phyloP scores from a whole-genome alignment of 2,329 filamentous ascomycete species.

The Trichophaea hybrida region DNA sequence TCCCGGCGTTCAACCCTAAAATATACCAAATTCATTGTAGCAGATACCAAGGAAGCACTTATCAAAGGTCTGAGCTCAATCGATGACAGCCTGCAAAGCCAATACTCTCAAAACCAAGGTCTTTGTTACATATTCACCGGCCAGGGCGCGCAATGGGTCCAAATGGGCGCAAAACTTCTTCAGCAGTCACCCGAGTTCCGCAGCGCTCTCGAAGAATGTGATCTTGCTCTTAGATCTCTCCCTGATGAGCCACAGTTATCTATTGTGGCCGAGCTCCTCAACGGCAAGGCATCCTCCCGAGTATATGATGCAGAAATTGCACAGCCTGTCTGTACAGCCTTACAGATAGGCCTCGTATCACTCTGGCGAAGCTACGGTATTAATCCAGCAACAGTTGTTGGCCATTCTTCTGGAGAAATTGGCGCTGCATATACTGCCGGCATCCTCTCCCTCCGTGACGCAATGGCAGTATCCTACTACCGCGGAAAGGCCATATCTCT shows the following conservation, averaged over 20 bases:
- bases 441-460: constrained; percentile 29
- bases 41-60: background rate
- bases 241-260: background rate
- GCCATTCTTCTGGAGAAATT: constrained; percentile 36
- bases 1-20: background rate
- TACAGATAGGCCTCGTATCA: constrained; percentile 39
- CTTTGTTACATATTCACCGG: constrained; percentile 33
- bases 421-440: constrained; percentile 36
- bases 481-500: constrained; percentile 28
- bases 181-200: background rate
- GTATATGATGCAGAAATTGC: background rate
- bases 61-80: background rate
- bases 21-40: background rate
- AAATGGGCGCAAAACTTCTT: constrained; percentile 30
- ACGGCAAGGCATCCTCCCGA: background rate
- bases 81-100: background rate
- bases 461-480: constrained; percentile 33
- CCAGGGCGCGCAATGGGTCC: constrained; percentile 36
- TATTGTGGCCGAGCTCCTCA: background rate
- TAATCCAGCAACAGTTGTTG: constrained; percentile 30
- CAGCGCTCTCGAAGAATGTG: background rate
- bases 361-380: constrained; percentile 30
- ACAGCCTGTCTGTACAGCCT: constrained; percentile 38
- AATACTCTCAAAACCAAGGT: background rate
- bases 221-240: background rate